phyloP scores from a whole-genome alignment of 208 protist species.

The Porcisia hertigi region DNA sequence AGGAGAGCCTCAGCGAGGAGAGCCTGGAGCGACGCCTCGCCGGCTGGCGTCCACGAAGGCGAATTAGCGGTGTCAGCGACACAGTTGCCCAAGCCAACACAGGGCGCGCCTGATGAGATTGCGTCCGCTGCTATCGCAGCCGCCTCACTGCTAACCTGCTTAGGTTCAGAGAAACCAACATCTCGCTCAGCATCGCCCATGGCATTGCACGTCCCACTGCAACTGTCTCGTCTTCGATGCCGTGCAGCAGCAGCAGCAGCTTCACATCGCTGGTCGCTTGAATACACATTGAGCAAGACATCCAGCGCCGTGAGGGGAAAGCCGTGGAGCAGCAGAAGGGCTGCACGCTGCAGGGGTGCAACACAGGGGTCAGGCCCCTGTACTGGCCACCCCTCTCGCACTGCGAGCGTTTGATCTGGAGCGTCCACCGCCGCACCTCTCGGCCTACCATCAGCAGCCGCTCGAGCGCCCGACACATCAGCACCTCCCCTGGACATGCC shows the following conservation, averaged over 20 bases:
- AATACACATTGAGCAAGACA: conserved; percentile 31
- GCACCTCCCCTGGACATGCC: not conserved
- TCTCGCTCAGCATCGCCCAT: not conserved
- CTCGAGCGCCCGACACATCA: not conserved
- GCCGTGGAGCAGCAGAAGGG: conserved; percentile 30
- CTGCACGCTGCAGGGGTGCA: conserved; percentile 30
- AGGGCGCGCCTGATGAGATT: not conserved
- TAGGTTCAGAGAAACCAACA: not conserved
- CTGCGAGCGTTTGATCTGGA: not conserved
- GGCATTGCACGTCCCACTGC: not conserved
- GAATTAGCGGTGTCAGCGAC: not conserved
- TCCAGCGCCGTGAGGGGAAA: conserved; percentile 33
- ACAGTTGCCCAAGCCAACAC: not conserved
- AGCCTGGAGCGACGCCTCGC: conserved; percentile 28
- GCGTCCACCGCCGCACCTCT: not conserved
- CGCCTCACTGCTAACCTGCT: not conserved
- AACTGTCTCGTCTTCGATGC: not conserved
- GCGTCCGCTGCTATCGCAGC: not conserved
- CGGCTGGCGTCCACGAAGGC: conserved; percentile 5
- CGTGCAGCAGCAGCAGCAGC: not conserved
- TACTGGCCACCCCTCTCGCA: not conserved
- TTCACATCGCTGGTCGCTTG: not conserved
- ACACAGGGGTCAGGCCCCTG: conserved; percentile 12
- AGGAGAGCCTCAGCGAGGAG: too few species aligned
- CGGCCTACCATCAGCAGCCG: not conserved